These are phyloP conservation scores for Phytophthora nicotianae DNA, from an alignment of 352 stramenopile genomes.

Conservation along the genomic window DNA sequence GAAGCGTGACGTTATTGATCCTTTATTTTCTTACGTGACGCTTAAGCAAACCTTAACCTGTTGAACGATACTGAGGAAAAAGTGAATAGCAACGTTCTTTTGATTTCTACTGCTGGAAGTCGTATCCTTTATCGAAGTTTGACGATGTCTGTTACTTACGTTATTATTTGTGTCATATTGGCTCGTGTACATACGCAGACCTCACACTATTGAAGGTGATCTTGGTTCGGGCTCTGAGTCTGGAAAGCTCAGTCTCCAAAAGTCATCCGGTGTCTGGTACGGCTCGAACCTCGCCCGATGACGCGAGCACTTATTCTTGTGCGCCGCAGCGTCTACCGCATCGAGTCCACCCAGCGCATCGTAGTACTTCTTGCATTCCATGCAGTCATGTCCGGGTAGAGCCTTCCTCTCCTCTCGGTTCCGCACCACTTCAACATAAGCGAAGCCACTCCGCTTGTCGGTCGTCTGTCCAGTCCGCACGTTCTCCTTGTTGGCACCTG, in stretches of 20 bases:
- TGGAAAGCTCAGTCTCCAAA: constrained; percentile 85
- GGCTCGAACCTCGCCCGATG: constrained; percentile 76
- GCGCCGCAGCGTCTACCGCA: constrained; percentile 36
- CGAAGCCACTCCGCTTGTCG: constrained; percentile 31
- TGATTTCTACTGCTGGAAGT: no score
- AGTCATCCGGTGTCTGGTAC: constrained; percentile 85
- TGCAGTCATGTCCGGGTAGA: constrained; percentile 67
- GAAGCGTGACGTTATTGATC: no score
- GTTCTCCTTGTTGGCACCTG: constrained; percentile 23
- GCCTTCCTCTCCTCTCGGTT: constrained; percentile 65
- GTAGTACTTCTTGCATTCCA: constrained; percentile 84
- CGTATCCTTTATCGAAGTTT: no score
- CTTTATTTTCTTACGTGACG: no score
- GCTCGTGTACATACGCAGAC: no score
- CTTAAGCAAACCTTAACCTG: no score
- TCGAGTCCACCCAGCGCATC: constrained; percentile 61
- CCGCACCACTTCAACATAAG: constrained; percentile 83
- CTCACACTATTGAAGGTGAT: constrained; percentile 18
- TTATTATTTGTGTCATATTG: no score
- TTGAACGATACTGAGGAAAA: no score
- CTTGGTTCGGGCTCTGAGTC: constrained; percentile 47
- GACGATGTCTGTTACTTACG: no score
- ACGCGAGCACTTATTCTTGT: constrained; percentile 71
- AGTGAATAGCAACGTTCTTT: no score
- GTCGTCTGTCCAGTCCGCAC: constrained; percentile 6